A percentile compares a stretch with the other conserved stretches of the same genome.
Evolutionary conservation across 257 asterid species (phyloP).

Genomic region (Salvia miltiorrhiza): DNA sequence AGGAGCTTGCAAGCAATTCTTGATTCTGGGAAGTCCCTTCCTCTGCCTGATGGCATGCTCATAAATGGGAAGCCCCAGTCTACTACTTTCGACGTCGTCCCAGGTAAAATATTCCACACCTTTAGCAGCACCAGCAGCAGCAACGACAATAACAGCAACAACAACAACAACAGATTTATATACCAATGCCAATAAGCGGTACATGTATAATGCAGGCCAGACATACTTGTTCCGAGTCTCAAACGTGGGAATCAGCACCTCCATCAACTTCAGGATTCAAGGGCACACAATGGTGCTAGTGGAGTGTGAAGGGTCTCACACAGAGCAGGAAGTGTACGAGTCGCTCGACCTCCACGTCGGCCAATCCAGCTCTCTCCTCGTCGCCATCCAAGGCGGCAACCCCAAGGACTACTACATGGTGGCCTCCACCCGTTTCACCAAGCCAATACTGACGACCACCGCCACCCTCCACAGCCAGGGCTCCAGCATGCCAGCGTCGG

Average conservation of each 20-base stretch:
- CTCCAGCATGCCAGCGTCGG: constrained; percentile 38
- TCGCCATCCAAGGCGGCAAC: constrained; percentile 24
- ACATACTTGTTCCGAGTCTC: constrained; percentile 67
- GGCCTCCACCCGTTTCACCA: constrained; percentile 63
- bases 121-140: neutral
- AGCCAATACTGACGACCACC: constrained; percentile 45
- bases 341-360: constrained; percentile 79
- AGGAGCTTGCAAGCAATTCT: constrained; percentile 62
- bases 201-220: constrained; percentile 34
- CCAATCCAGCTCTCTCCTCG: constrained; percentile 66
- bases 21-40: constrained; percentile 51
- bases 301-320: constrained; percentile 84
- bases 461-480: constrained; percentile 53
- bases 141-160: neutral
- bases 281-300: constrained; percentile 57
- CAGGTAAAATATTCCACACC: constrained; percentile 34
- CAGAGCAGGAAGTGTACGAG: constrained; percentile 51
- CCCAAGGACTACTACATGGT: constrained; percentile 47
- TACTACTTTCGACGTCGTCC: constrained; percentile 38
- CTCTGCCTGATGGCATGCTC: constrained; percentile 56
- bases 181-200: no score
- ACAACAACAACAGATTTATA: no score
- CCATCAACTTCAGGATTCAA: constrained; percentile 74
- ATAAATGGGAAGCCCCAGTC: constrained; percentile 57
- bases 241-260: constrained; percentile 51